phyloP scores from a whole-genome alignment of 129 eudicot species.

The Escallonia herrerae region DNA sequence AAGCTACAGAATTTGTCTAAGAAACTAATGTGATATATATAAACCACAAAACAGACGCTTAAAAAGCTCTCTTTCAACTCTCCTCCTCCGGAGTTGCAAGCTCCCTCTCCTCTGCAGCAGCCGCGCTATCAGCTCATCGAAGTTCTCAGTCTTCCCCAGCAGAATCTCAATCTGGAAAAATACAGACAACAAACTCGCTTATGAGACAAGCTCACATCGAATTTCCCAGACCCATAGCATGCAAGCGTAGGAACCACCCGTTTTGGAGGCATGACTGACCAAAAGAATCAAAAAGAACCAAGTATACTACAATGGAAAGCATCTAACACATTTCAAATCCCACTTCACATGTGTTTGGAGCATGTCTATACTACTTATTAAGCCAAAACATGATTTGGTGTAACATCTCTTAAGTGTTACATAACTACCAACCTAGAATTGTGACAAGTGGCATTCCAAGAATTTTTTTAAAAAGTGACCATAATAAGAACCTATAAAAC shows the following conservation, averaged over 20 bases:
- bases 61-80: slow-evolving; percentile 11
- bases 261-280: background rate
- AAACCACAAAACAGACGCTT: background rate
- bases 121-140: slow-evolving; percentile 73
- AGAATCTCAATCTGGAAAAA: slow-evolving; percentile 55
- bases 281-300: background rate
- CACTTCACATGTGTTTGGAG: too few species aligned
- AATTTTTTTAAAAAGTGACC: too few species aligned
- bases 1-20: background rate
- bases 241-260: background rate
- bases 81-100: slow-evolving; percentile 40
- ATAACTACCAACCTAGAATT: too few species aligned
- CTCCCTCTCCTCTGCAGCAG: slow-evolving; percentile 66
- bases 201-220: too few species aligned
- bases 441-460: too few species aligned
- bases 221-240: too few species aligned
- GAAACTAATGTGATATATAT: background rate
- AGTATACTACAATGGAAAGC: too few species aligned
- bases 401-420: too few species aligned
- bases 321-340: too few species aligned
- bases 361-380: too few species aligned
- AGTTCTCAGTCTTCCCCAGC: slow-evolving; percentile 62
- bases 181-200: background rate
- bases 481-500: too few species aligned
- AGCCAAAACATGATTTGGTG: too few species aligned